Evolutionary conservation across 2,329 filamentous ascomycete genomes (phyloP), one percentile per base, ranked within the genome.

Genomic region (Grosmannia huntii): DNA sequence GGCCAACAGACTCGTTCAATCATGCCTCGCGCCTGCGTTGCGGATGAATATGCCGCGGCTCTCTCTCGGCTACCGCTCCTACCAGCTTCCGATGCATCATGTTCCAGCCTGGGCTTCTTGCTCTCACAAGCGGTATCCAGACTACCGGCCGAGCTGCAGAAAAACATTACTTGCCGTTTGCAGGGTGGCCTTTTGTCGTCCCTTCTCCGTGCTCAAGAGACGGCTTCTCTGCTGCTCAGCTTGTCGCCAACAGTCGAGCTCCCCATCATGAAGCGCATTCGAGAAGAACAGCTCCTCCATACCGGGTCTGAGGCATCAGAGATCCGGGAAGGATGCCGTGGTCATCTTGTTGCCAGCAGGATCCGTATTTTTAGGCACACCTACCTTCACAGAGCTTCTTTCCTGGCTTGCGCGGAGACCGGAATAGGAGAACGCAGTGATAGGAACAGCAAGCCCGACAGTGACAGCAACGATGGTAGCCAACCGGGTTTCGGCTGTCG

Each of bases 121-220:
- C 59, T 60, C 52, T 36, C 53, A 16, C 33, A 36, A 48, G 44
- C 55, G 16, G 59, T 28, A 38, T 53, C 55, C 23, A 55, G 49
- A 27, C 16, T 60, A 16, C 59, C 55, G 19, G 48, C 7, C 21
- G 55, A 60, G 23, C 16, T 60, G 0, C 53, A 46, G 19, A 19
- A 14, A 19, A 46, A 52, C 14, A 33, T 60, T n/a, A 52, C 48
- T 19, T 12, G 21, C 52, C 3, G 38, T 48, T 7, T 60, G n/a
- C 52, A 56, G 14, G 48, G 55, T 33, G 52, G 56, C 19, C 55
- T 60, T n/a, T 55, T 36, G 16, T 38, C 59, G 36, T 60, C 59
- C 44, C 52, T 60, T 21, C 59, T 60, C 48, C 55, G 55, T 16
- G 52, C 59, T 21, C 25, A 28, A 5, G 59, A 60, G 59, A 56